These are phyloP conservation scores for Penicillium lividum DNA, from an alignment of 495 filamentous ascomycete genomes.

Conservation along the genomic window DNA sequence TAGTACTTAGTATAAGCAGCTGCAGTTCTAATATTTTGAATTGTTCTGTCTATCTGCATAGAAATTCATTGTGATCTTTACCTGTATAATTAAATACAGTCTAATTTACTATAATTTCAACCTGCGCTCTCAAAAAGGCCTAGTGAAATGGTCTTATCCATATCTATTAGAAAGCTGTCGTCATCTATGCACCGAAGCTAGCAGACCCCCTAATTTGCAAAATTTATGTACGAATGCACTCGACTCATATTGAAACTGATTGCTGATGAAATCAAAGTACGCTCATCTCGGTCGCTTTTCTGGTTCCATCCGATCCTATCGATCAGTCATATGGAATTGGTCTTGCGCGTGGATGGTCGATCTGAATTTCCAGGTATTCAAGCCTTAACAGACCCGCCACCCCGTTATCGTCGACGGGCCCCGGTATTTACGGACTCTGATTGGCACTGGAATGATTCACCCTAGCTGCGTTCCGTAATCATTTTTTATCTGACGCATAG, in stretches of 20 bases:
- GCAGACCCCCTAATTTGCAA: slow-evolving; percentile 20
- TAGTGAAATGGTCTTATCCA: slow-evolving; percentile 13
- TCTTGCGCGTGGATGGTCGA: slow-evolving; percentile 14
- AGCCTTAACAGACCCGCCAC: slow-evolving; percentile 29
- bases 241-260: neutral
- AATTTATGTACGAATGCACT: neutral
- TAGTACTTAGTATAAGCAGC: too few relatives aligned
- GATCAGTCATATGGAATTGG: neutral
- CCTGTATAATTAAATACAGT: neutral
- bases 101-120: slow-evolving; percentile 3
- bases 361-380: slow-evolving; percentile 32
- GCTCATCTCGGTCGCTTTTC: neutral
- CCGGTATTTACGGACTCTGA: slow-evolving; percentile 26
- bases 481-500: slow-evolving; percentile 11
- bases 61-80: neutral
- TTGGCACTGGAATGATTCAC: slow-evolving; percentile 29
- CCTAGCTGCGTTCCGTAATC: slow-evolving; percentile 13
- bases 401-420: slow-evolving; percentile 27
- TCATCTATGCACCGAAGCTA: slow-evolving; percentile 18
- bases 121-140: neutral
- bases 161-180: slow-evolving; percentile 20
- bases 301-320: slow-evolving; percentile 5
- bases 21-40: too few relatives aligned
- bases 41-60: too few relatives aligned
- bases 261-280: neutral